phyloP scores from a whole-genome alignment of 2,329 filamentous ascomycete genomes.

The Aspergillus chevalieri region DNA sequence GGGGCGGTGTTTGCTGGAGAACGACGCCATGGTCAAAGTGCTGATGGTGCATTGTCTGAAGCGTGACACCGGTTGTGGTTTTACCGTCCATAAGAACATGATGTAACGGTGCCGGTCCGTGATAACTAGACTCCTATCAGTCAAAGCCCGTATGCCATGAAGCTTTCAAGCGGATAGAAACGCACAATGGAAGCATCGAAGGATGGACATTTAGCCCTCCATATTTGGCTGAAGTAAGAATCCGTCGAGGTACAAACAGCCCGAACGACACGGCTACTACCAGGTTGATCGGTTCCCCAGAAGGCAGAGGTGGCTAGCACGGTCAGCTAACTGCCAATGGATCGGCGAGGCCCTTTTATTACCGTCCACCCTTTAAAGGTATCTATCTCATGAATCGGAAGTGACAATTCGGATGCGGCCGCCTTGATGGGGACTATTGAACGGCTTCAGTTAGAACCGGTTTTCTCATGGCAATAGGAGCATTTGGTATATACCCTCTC shows the following conservation, averaged over 20 bases:
- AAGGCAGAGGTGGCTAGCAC: slow-evolving; percentile 48
- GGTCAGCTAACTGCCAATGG: slow-evolving; percentile 12
- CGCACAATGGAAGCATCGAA: slow-evolving; percentile 76
- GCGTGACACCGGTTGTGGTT: slow-evolving; percentile 63
- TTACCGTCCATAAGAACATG: slow-evolving; percentile 66
- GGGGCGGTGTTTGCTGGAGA: slow-evolving; percentile 60
- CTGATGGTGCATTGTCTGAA: slow-evolving; percentile 76
- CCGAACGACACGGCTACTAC: slow-evolving; percentile 93
- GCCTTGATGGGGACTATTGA: slow-evolving; percentile 64
- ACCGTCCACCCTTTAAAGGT: slow-evolving; percentile 79
- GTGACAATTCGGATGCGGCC: slow-evolving; percentile 55
- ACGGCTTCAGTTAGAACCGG: slow-evolving; percentile 1
- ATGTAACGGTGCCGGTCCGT: slow-evolving; percentile 80
- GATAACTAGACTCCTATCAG: slow-evolving; percentile 50
- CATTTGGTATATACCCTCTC: slow-evolving; percentile 49
- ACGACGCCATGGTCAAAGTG: slow-evolving; percentile 75
- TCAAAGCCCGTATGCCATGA: neutral
- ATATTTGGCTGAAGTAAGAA: slow-evolving; percentile 65
- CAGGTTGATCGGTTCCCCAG: slow-evolving; percentile 57
- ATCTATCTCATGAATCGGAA: slow-evolving; percentile 68
- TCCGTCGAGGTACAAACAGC: slow-evolving; percentile 71
- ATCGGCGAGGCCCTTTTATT: slow-evolving; percentile 23
- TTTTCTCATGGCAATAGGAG: neutral
- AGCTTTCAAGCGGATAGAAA: slow-evolving; percentile 1
- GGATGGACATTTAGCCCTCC: slow-evolving; percentile 92